Percentiles rank a stretch among this genome's conserved stretches.
Evolutionary conservation across 73 alveolate species (phyloP).

Genomic region (Paramecium bursaria): DNA sequence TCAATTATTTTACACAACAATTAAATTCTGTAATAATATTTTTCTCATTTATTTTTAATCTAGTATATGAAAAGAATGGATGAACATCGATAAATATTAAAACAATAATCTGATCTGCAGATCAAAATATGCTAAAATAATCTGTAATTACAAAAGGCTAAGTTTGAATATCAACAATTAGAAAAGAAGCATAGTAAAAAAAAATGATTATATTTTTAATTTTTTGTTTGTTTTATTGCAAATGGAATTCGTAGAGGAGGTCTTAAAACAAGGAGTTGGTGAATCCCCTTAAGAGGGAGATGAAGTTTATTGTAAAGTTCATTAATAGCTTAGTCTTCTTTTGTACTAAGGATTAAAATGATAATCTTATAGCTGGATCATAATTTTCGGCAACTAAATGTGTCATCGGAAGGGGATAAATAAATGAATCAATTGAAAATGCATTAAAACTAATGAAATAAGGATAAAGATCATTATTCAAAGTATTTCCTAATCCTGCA

Average conservation of each 20-base stretch:
- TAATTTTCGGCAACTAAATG: constrained; percentile 28
- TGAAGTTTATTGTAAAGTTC: constrained; percentile 34
- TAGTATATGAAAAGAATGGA: too few relatives aligned
- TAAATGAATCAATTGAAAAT: not conserved
- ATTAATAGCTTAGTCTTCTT: not conserved
- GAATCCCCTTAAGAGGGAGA: constrained; percentile 13
- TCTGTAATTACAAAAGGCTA: too few relatives aligned
- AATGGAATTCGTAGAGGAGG: too few relatives aligned
- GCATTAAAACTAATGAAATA: constrained; percentile 25
- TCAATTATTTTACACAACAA: constrained; percentile 24
- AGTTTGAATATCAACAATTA: too few relatives aligned
- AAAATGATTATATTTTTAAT: too few relatives aligned
- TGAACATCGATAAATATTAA: too few relatives aligned
- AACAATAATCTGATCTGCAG: too few relatives aligned
- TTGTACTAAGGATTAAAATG: constrained; percentile 16
- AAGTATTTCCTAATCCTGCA: constrained; percentile 32
- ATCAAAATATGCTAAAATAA: too few relatives aligned
- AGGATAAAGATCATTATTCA: constrained; percentile 26
- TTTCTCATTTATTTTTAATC: too few relatives aligned
- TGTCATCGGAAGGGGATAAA: constrained; percentile 35
- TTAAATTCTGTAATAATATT: too few relatives aligned
- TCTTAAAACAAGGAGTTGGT: constrained; percentile 52
- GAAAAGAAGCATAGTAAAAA: too few relatives aligned
- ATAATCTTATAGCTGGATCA: constrained; percentile 9
- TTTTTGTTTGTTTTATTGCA: too few relatives aligned